Evolutionary conservation across 1,284 basidiomycete genomes (phyloP), one percentile per base, ranked within the genome.

Genomic region (Heliocybe sulcata): DNA sequence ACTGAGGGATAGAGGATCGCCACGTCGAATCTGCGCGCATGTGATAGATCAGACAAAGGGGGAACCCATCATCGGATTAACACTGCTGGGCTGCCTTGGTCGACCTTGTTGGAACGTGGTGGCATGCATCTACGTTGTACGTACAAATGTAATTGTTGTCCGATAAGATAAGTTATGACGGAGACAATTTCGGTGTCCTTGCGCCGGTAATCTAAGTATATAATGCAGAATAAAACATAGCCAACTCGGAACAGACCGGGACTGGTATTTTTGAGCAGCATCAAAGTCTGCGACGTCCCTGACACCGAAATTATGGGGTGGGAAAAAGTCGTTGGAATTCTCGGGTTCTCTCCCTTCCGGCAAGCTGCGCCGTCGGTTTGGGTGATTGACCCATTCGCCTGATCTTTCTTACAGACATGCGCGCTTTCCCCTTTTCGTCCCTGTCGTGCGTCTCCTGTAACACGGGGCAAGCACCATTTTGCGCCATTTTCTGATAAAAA

Each of bases 401-500:
- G 47, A 49, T 49, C n/a, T 8, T 49, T 49, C 47, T n/a, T 4
- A 49, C 38, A 42, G 38, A 42, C 38, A 42, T 20, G n/a, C 38
- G 38, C 38, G 16, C 38, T n/a, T 8, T 42, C 6, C 38, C 38
- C 6, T 42, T 42, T 42, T 42, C 38, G 38, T 42, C 38, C 38
- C 3, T 42, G 38, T 42, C 33, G 33, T 35, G n/a, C n/a, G n/a
- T n/a, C n/a, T n/a, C n/a, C n/a, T n/a, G n/a, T n/a, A n/a, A n/a
- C n/a, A n/a, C n/a, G n/a, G n/a, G n/a, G n/a, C n/a, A n/a, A n/a
- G n/a, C n/a, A n/a, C n/a, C n/a, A n/a, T n/a, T n/a, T n/a, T n/a
- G n/a, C n/a, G n/a, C n/a, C n/a, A n/a, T 49, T 49, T 49, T 49
- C 47, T 49, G 47, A 49, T 49, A 49, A 26, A n/a, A 23, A 23